A percentile compares a stretch with the other conserved stretches of the same genome.
phyloP scores from a whole-genome alignment of 441 rosid genomes.

The Corymbia calophylla region DNA sequence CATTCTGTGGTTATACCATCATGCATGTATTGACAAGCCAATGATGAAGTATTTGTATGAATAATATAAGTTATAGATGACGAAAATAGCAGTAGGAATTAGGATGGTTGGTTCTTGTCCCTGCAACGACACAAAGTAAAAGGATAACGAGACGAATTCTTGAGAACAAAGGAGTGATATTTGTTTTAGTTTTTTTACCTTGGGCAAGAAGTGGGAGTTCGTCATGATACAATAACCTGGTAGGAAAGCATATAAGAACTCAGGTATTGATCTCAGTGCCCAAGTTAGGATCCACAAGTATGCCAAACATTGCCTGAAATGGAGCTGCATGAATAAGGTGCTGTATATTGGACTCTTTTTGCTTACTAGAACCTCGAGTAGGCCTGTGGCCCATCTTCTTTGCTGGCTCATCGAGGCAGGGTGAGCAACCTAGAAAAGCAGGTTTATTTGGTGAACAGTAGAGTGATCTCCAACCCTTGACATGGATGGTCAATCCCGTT shows the following conservation, averaged over 20 bases:
- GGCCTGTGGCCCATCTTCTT: conserved; percentile 42
- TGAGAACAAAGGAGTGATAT: neutral
- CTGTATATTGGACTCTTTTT: conserved; percentile 7
- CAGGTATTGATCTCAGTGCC: conserved; percentile 30
- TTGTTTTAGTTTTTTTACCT: conserved; percentile 6
- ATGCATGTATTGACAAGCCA: conserved; percentile 24
- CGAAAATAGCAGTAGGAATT: conserved; percentile 3
- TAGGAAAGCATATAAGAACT: conserved; percentile 28
- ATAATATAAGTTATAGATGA: conserved; percentile 13
- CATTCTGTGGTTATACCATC: conserved; percentile 35
- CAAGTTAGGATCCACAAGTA: conserved; percentile 17
- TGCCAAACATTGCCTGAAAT: conserved; percentile 23
- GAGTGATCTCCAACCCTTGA: conserved; percentile 42
- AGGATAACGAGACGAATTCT: neutral
- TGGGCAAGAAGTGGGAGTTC: conserved; percentile 29
- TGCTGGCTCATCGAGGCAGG: conserved; percentile 28
- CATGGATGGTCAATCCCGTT: conserved; percentile 40
- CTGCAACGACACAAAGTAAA: too few species aligned
- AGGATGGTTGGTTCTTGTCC: conserved; percentile 12
- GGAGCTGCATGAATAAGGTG: conserved; percentile 7
- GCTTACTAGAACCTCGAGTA: conserved; percentile 26
- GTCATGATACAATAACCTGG: conserved; percentile 42
- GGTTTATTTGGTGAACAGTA: conserved; percentile 11
- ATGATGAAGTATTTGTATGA: conserved; percentile 15
- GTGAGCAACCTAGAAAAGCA: conserved; percentile 32